These are phyloP conservation scores for Rhodotorula kratochvilovae DNA, from an alignment of 768 basidiomycete genomes.

Conservation along the genomic window DNA sequence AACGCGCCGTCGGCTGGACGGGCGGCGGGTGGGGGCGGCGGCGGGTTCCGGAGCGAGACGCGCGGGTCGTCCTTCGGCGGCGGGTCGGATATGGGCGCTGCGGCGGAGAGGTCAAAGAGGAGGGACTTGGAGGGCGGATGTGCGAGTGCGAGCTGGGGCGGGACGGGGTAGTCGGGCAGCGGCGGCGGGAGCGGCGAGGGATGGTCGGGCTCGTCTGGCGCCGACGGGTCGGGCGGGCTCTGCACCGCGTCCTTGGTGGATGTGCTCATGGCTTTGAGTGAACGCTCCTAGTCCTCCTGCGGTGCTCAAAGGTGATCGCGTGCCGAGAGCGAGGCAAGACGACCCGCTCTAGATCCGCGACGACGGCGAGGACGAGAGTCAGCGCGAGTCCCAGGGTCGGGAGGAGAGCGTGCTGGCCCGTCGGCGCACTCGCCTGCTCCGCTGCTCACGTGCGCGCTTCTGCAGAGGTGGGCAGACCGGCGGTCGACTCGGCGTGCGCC, in stretches of 20 bases:
- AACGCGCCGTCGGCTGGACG: neutral
- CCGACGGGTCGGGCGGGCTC: neutral
- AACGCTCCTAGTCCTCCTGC: too few relatives aligned
- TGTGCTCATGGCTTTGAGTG: neutral
- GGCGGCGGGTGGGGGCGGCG: neutral
- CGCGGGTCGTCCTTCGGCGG: slow-evolving; percentile 9
- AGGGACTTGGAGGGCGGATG: slow-evolving; percentile 5
- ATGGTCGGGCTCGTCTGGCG: neutral
- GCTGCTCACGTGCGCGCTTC: too few relatives aligned
- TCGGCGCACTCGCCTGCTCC: too few relatives aligned
- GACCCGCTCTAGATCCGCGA: too few relatives aligned
- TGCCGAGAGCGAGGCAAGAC: too few relatives aligned
- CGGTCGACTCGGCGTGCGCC: too few relatives aligned
- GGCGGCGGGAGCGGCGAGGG: neutral
- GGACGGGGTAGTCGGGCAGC: neutral
- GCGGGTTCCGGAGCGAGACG: slow-evolving; percentile 16
- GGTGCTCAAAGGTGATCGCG: too few relatives aligned
- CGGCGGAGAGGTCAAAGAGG: slow-evolving; percentile 12
- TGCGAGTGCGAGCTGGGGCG: neutral
- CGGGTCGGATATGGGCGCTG: neutral
- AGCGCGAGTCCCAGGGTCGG: too few relatives aligned
- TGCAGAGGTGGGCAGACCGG: too few relatives aligned
- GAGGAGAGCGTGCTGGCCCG: too few relatives aligned
- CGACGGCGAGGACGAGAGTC: too few relatives aligned
- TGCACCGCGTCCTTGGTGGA: neutral